phyloP scores from a whole-genome alignment of 129 eudicot genomes.

The Sambucus nigra region DNA sequence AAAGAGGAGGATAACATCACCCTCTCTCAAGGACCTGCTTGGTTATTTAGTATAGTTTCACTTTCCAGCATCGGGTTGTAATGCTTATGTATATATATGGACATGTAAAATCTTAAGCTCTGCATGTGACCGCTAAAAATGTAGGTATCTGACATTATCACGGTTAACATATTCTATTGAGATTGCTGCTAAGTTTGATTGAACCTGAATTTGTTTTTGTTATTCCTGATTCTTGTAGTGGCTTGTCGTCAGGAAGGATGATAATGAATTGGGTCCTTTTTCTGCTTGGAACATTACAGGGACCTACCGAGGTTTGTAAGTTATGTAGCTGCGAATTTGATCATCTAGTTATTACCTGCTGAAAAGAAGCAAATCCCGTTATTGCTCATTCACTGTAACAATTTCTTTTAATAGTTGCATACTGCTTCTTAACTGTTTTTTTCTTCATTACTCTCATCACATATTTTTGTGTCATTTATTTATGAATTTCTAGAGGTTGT shows the following conservation, averaged over 20 bases:
- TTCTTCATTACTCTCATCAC: background rate
- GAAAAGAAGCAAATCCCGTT: background rate
- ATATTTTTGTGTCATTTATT: background rate
- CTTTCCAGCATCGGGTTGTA: background rate
- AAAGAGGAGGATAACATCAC: background rate
- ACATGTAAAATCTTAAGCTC: background rate
- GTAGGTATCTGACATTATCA: too few species aligned
- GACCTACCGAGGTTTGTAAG: slow-evolving; percentile 77
- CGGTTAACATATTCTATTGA: too few species aligned
- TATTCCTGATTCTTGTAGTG: slow-evolving; percentile 50
- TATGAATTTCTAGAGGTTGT: background rate
- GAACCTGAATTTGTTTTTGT: background rate
- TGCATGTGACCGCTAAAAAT: background rate
- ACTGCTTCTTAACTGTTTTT: background rate
- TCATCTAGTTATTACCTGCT: background rate
- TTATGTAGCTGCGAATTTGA: slow-evolving; percentile 10
- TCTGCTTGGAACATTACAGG: slow-evolving; percentile 89
- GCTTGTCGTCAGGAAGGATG: slow-evolving; percentile 78
- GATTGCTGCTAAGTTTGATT: background rate
- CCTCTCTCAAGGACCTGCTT: background rate
- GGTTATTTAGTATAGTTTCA: background rate
- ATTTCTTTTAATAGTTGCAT: background rate
- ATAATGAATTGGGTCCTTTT: slow-evolving; percentile 59
- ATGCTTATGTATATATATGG: background rate
- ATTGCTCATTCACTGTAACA: background rate